Conservation (phyloP, 495 filamentous ascomycete species). For the Cercophora newfieldiana region DNA sequence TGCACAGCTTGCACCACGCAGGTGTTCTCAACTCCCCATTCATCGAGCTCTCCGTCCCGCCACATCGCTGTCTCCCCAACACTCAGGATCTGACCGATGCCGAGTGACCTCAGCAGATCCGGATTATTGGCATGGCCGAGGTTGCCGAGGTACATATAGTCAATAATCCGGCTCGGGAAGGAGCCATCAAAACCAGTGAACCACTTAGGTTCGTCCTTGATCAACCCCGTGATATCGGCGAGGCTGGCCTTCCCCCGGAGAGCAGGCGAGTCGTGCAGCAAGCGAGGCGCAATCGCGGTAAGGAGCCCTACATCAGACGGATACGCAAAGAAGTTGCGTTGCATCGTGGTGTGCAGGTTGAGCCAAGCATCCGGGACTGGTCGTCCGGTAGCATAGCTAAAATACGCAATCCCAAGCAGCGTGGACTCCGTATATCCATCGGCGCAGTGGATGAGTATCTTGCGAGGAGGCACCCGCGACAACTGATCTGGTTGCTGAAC, state of each 20-base stretch:
- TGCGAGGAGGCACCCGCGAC: constrained; percentile 46
- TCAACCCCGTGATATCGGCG: constrained; percentile 45
- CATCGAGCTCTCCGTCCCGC: constrained; percentile 63
- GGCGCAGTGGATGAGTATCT: constrained; percentile 85
- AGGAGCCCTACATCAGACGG: constrained; percentile 83
- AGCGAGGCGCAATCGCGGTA: constrained; percentile 67
- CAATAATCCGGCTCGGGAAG: constrained; percentile 80
- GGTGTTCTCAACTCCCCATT: constrained; percentile 72
- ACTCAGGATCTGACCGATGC: constrained; percentile 84
- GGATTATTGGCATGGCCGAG: constrained; percentile 11
- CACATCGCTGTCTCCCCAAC: constrained; percentile 90
- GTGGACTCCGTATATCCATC: constrained; percentile 97
- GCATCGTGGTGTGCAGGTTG: constrained; percentile 72
- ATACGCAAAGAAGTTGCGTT: constrained; percentile 95
- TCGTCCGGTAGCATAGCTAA: constrained; percentile 81
- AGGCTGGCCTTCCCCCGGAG: constrained; percentile 36
- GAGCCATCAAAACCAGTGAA: constrained; percentile 83
- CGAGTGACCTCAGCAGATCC: constrained; percentile 73
- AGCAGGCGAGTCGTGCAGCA: constrained; percentile 56
- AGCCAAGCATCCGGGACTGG: constrained; percentile 85
- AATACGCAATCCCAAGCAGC: constrained; percentile 82
- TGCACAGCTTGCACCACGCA: constrained; percentile 82
- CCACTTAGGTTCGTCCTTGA: constrained; percentile 69
- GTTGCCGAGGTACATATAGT: constrained; percentile 53
- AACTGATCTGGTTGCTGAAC: constrained; percentile 27